phyloP scores from a whole-genome alignment of 2,329 filamentous ascomycete species.

The Arthroderma sp. region DNA sequence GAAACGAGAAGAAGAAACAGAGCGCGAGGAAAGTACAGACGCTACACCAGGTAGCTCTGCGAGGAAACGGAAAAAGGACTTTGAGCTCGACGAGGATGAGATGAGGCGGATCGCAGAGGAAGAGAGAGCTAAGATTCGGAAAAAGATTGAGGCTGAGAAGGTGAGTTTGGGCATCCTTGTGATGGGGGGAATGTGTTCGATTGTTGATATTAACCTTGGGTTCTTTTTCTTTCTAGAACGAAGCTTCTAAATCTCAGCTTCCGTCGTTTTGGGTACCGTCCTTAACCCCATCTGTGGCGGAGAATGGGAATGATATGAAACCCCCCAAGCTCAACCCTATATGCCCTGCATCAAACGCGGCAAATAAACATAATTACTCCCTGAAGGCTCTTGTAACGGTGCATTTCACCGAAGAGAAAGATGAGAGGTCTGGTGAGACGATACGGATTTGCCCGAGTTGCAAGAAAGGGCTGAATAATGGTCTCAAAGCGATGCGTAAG shows the following conservation, averaged over 20 bases:
- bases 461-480: constrained; percentile 67
- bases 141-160: constrained; percentile 60
- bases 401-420: constrained; percentile 60
- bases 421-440: constrained; percentile 36
- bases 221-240: constrained; percentile 16
- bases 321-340: constrained; percentile 54
- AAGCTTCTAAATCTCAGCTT: constrained; percentile 52
- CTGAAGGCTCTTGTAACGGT: constrained; percentile 66
- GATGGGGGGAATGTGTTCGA: background rate
- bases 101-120: constrained; percentile 54
- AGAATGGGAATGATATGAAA: constrained; percentile 43
- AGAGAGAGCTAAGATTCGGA: constrained; percentile 57
- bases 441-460: constrained; percentile 66
- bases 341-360: constrained; percentile 60
- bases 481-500: constrained; percentile 58
- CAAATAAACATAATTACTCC: constrained; percentile 58
- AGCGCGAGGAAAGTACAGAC: constrained; percentile 26
- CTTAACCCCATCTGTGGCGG: constrained; percentile 52
- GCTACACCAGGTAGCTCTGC: constrained; percentile 24
- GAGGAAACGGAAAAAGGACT: constrained; percentile 57
- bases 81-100: constrained; percentile 66
- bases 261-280: constrained; percentile 91
- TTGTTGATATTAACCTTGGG: background rate
- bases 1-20: constrained; percentile 17
- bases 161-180: constrained; percentile 23